These are phyloP conservation scores for Albizia julibrissin DNA, from an alignment of 306 rosid genomes.

Conservation along the genomic window DNA sequence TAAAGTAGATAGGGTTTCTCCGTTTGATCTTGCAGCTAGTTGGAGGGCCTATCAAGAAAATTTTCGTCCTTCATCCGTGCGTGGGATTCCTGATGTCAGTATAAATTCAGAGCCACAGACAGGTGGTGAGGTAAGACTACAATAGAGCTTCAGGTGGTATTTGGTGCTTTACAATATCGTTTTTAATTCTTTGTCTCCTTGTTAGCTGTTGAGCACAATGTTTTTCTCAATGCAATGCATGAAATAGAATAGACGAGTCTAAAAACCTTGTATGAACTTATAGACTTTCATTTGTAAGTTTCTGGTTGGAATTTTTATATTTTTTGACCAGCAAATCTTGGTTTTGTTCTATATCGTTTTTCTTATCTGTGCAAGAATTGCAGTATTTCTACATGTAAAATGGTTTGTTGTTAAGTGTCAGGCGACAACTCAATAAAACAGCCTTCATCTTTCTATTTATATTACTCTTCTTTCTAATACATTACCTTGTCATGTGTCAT, in stretches of 20 bases:
- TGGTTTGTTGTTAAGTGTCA: neutral
- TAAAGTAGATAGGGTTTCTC: slow-evolving; percentile 79
- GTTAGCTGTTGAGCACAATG: slow-evolving; percentile 15
- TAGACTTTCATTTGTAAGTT: neutral
- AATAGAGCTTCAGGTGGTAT: neutral
- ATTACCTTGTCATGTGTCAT: neutral
- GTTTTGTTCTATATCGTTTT: slow-evolving; percentile 2
- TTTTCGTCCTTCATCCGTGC: slow-evolving; percentile 73
- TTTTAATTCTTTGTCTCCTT: slow-evolving; percentile 16
- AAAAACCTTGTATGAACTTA: slow-evolving; percentile 20
- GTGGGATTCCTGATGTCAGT: slow-evolving; percentile 95
- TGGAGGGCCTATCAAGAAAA: slow-evolving; percentile 93
- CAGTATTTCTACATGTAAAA: neutral
- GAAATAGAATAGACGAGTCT: neutral
- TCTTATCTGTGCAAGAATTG: neutral
- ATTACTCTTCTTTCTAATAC: neutral
- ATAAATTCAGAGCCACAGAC: slow-evolving; percentile 58
- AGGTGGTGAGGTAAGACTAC: slow-evolving; percentile 60
- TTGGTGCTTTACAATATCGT: neutral
- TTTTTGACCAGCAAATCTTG: neutral
- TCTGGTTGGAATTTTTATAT: slow-evolving; percentile 4
- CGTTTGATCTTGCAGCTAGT: slow-evolving; percentile 96
- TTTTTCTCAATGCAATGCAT: slow-evolving; percentile 22
- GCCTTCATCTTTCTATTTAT: neutral
- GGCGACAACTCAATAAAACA: slow-evolving; percentile 5